Conservation (phyloP, 2,329 filamentous ascomycete species). For the Coniochaeta hoffmannii region DNA sequence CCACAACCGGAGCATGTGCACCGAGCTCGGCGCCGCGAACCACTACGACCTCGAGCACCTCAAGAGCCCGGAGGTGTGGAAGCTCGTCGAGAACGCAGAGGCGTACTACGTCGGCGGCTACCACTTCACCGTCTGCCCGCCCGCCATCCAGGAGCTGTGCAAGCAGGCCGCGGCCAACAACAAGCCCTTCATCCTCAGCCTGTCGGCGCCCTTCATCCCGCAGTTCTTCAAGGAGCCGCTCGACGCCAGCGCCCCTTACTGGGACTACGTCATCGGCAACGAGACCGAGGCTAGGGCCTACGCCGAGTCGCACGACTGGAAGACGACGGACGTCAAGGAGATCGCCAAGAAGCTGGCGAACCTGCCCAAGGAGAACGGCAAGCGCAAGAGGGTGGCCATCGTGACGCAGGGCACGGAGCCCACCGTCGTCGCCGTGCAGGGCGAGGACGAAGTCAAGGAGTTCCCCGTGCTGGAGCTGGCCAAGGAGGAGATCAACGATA, state of each 20-base stretch:
- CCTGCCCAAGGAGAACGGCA: slow-evolving; percentile 84
- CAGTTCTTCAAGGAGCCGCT: slow-evolving; percentile 98
- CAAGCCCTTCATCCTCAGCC: slow-evolving; percentile 86
- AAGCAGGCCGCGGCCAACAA: slow-evolving; percentile 83
- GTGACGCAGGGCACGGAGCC: slow-evolving; percentile 92
- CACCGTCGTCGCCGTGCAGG: slow-evolving; percentile 75
- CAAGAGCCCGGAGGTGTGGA: slow-evolving; percentile 87
- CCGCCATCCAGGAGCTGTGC: slow-evolving; percentile 81
- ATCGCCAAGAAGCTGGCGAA: slow-evolving; percentile 82
- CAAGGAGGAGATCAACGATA: slow-evolving; percentile 79
- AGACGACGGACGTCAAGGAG: slow-evolving; percentile 69
- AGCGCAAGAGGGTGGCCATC: slow-evolving; percentile 78
- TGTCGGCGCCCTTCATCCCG: slow-evolving; percentile 91
- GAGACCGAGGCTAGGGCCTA: slow-evolving; percentile 90
- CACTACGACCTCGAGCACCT: slow-evolving; percentile 93
- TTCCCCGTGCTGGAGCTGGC: slow-evolving; percentile 77
- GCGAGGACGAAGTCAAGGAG: slow-evolving; percentile 62
- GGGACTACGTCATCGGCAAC: slow-evolving; percentile 94
- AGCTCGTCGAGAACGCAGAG: slow-evolving; percentile 79
- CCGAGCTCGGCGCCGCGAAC: slow-evolving; percentile 92
- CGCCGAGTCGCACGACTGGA: slow-evolving; percentile 71
- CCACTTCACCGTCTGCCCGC: slow-evolving; percentile 93
- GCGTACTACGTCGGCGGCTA: slow-evolving; percentile 93
- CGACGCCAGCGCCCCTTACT: slow-evolving; percentile 80
- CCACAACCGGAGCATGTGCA: slow-evolving; percentile 90